Percentiles rank a stretch among this genome's conserved stretches.
These are phyloP conservation scores for Sporothrix pseudoabietina DNA, from an alignment of 2,329 filamentous ascomycete species.

Conservation along the genomic window DNA sequence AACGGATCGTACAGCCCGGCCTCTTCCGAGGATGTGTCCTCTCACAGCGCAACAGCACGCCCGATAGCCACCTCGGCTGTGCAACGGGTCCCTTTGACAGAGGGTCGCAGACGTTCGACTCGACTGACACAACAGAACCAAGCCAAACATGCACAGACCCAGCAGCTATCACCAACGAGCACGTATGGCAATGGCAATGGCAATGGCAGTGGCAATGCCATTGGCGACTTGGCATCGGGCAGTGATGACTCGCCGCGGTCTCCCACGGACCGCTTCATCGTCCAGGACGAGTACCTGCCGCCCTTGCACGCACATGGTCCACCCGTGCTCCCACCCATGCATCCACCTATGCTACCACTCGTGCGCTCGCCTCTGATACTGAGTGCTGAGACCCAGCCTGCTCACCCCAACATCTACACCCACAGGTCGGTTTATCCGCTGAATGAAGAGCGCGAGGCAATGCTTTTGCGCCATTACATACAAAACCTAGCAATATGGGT, in stretches of 20 bases:
- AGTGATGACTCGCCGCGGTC: constrained; percentile 30
- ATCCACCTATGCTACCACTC: too few relatives aligned
- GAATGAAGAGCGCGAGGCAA: constrained; percentile 37
- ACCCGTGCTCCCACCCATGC: too few relatives aligned
- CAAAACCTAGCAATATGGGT: constrained; percentile 45
- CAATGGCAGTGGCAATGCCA: too few relatives aligned
- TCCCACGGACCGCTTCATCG: constrained; percentile 40
- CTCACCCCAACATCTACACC: constrained; percentile 35
- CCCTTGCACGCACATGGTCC: background rate
- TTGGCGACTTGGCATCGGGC: background rate
- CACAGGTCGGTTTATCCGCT: constrained; percentile 39
- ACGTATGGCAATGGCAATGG: background rate
- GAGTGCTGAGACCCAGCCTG: constrained; percentile 3
- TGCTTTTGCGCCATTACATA: constrained; percentile 42
- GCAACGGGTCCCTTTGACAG: background rate
- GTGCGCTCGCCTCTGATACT: constrained; percentile 15
- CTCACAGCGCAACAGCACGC: background rate
- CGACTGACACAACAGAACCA: background rate
- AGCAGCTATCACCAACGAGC: background rate
- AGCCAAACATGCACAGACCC: background rate
- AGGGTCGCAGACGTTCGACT: background rate
- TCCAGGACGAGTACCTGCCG: constrained; percentile 34
- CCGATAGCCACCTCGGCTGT: background rate
- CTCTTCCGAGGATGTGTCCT: background rate
- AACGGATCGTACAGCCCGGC: background rate